Conservation (phyloP, 169 alveolate species). For the Amoebophrya sp. region DNA sequence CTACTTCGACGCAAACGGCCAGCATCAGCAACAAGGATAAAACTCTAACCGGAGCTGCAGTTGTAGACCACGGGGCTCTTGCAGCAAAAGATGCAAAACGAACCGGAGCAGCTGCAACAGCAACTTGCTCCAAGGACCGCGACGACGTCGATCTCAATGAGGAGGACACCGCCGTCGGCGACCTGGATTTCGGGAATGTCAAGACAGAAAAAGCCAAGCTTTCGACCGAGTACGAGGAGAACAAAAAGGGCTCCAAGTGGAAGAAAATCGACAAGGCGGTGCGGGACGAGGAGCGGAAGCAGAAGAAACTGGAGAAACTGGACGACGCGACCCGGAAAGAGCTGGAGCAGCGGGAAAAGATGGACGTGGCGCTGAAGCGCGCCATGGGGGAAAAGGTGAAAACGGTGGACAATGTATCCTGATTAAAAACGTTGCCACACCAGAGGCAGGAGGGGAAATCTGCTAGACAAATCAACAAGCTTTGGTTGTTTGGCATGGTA, state of each 20-base stretch:
- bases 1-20: not conserved
- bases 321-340: not conserved
- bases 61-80: too few relatives aligned
- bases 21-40: not conserved
- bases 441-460: too few relatives aligned
- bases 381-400: not conserved
- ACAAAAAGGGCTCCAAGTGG: not conserved
- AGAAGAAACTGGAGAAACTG: not conserved
- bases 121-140: not conserved
- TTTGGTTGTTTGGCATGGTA: too few relatives aligned
- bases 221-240: not conserved
- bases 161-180: not conserved
- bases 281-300: not conserved
- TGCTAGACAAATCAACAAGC: too few relatives aligned
- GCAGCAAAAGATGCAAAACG: not conserved
- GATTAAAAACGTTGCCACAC: too few relatives aligned
- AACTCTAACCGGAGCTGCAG: too few relatives aligned
- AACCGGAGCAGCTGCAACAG: too few relatives aligned
- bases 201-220: not conserved
- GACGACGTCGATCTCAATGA: too few relatives aligned
- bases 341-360: not conserved
- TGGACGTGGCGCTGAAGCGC: not conserved
- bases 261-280: not conserved
- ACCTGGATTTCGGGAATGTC: not conserved
- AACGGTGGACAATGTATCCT: too few relatives aligned